phyloP scores from a whole-genome alignment of 2,329 filamentous ascomycete species.

The Aspergillus terreus region DNA sequence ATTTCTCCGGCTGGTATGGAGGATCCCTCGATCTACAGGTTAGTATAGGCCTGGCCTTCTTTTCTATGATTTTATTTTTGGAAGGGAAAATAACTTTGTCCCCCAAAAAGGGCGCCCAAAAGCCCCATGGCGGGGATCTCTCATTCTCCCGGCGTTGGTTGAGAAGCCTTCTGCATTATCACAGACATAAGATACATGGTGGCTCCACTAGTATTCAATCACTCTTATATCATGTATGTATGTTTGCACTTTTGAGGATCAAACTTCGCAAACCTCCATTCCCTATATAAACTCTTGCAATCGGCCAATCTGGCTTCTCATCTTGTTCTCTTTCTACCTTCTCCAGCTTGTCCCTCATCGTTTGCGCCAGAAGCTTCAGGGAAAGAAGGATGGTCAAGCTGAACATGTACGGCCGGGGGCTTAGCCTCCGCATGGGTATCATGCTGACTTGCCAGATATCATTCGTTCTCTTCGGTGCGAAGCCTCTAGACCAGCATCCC shows the following conservation, averaged over 20 bases:
- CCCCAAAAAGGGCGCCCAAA: neutral
- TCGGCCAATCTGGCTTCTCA: neutral
- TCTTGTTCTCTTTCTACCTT: neutral
- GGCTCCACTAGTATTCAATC: neutral
- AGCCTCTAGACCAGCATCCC: neutral
- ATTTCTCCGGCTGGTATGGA: slow-evolving; percentile 20
- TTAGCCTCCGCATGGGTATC: slow-evolving; percentile 24
- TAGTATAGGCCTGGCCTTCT: slow-evolving; percentile 7
- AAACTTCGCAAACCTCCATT: neutral
- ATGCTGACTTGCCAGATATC: slow-evolving; percentile 22
- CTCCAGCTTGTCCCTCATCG: neutral
- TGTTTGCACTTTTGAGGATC: slow-evolving; percentile 18
- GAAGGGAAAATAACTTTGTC: neutral
- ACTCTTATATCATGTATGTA: slow-evolving; percentile 5
- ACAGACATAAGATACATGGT: neutral
- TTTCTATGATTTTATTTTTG: neutral
- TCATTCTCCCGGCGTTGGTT: neutral
- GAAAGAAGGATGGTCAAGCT: slow-evolving; percentile 17
- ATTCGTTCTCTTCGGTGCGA: slow-evolving; percentile 25
- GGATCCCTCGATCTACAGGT: slow-evolving; percentile 9
- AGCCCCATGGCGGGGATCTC: neutral
- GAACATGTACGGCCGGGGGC: slow-evolving; percentile 25
- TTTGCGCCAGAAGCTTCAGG: neutral
- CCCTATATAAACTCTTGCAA: neutral
- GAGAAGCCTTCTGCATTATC: neutral